Base-by-base conservation (phyloP, 129 eudicot genomes). In the Dittrichia graveolens region DNA sequence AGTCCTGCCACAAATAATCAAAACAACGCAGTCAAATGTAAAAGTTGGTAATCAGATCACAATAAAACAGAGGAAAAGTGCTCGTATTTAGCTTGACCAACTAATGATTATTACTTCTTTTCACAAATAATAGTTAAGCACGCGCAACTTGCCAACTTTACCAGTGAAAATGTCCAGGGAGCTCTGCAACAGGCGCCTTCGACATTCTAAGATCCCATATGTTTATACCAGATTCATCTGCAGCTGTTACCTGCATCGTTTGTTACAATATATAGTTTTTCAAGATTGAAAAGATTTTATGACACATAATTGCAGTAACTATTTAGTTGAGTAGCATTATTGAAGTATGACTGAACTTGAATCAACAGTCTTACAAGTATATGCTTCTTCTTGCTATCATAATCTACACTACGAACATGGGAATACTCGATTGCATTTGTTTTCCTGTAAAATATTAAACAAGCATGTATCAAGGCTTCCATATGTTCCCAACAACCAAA, bases 91-190 rank as follows among this genome's bases (percentile, higher is more conserved):
- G 49, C 35, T 62, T 44, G 10, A 24, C 15, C 64, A 42, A 24
- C n/a, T 65, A 42, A 24, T 19, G 53, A 68, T 66, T 18, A 13
- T 19, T 14, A 47, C 49, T 61, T 8, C 19, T 34, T 54, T 58
- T 52, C 58, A 48, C 67, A 44, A 42, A 35, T 9, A 73, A 34
- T 47, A 43, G 52, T 44, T n/a, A 54, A n/a, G n/a, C n/a, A n/a
- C n/a, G n/a, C 7, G 8, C 44, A 64, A 31, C n/a, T n/a, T 59
- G 40, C 2, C 47, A 81, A 43, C 9, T 6, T 34, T 88, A 90
- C 97, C 99, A 94, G 86, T 94, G 99, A 65, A 94, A 78, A 90
- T 94, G 97, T 46, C 99, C 97, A 75, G 97, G 97, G 65, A 93
- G 95, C 83, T 90, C 97, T n/a, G 85, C 48, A 57, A 86, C 96